Percentiles rank a stretch among this genome's conserved stretches.
Conservation (phyloP, 176 grass and related monocot species). For the Pontederia paniculata region DNA sequence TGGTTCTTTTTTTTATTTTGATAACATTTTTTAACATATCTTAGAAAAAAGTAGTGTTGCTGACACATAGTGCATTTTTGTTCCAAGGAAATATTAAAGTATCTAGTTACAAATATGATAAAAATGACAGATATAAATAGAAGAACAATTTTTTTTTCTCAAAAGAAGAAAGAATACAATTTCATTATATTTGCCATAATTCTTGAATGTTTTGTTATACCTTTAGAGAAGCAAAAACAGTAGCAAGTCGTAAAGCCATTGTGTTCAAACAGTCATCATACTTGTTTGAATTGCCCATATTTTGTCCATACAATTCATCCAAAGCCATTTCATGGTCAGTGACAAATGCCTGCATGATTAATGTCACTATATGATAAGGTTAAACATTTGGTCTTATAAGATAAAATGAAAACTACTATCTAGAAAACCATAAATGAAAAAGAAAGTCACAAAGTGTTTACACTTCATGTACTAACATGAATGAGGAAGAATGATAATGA, state of each 20-base stretch:
- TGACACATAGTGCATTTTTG: too few species aligned
- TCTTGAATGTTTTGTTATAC: background rate
- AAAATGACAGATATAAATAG: background rate
- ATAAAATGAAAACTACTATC: background rate
- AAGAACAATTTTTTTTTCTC: too few species aligned
- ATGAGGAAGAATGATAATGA: too few species aligned
- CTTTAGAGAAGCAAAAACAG: conserved; percentile 48
- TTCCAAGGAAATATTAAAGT: background rate
- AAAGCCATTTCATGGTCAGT: conserved; percentile 71
- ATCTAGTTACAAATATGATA: conserved; percentile 3
- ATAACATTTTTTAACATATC: too few species aligned
- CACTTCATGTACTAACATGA: too few species aligned
- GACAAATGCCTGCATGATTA: conserved; percentile 46
- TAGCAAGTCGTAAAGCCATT: conserved; percentile 60
- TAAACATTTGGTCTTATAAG: conserved; percentile 5
- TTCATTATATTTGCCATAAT: background rate
- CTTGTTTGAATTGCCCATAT: conserved; percentile 44
- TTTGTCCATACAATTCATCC: conserved; percentile 73
- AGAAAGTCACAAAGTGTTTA: too few species aligned
- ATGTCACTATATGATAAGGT: conserved; percentile 3
- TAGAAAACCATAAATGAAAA: background rate
- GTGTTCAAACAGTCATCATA: conserved; percentile 62
- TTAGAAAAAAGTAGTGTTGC: too few species aligned
- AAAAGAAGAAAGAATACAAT: conserved; percentile 23
- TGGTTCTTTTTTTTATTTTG: too few species aligned